Conservation (phyloP, 2,329 filamentous ascomycete species). For the Colletotrichum sp. region DNA sequence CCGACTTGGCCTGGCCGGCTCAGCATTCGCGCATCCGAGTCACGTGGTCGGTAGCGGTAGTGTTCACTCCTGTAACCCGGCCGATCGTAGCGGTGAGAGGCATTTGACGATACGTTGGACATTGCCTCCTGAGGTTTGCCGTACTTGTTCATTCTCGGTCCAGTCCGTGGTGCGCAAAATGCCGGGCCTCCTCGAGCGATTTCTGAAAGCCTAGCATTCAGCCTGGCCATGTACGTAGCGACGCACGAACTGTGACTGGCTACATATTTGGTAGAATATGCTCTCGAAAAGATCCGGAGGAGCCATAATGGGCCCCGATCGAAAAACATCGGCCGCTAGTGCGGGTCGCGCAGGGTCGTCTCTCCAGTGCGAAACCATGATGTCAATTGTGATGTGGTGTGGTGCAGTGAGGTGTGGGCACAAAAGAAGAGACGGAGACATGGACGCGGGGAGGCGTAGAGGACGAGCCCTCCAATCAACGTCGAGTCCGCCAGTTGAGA, state of each 20-base stretch:
- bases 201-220: neutral
- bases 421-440: neutral
- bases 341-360: neutral
- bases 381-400: neutral
- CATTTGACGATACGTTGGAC: neutral
- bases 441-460: neutral
- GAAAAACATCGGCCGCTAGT: slow-evolving; percentile 7
- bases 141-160: neutral
- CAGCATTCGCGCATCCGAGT: neutral
- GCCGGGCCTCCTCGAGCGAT: neutral
- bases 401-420: neutral
- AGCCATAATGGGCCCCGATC: slow-evolving; percentile 10
- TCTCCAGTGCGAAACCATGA: neutral
- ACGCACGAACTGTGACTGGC: neutral
- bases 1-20: neutral
- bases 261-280: neutral
- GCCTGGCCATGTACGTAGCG: neutral
- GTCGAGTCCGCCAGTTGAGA: neutral
- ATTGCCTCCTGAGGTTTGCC: neutral
- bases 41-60: neutral
- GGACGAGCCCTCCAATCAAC: neutral
- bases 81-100: neutral
- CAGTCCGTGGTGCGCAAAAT: neutral
- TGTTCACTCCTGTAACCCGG: neutral
- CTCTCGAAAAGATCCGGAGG: neutral